A percentile compares a stretch with the other conserved stretches of the same genome.
These are phyloP conservation scores for Adiantum capillusveneris DNA, from an alignment of 75 land plant species.

Conservation along the genomic window DNA sequence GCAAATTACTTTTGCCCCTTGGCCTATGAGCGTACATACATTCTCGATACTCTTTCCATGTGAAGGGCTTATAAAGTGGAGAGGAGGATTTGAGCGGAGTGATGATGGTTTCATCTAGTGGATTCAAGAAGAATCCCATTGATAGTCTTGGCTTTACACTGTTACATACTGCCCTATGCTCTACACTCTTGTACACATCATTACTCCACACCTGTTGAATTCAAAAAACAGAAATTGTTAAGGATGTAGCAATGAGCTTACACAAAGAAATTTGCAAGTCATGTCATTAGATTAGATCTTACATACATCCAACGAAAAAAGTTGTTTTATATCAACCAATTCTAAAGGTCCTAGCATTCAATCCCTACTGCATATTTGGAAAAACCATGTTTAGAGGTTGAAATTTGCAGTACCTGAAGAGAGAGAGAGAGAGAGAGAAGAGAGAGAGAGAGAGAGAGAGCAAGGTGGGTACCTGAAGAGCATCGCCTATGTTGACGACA, in stretches of 20 bases:
- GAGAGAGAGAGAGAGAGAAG: too few species aligned
- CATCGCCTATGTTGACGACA: constrained; percentile 12
- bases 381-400: not conserved
- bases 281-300: not conserved
- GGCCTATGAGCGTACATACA: not conserved
- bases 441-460: constrained; percentile 8
- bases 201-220: constrained; percentile 65
- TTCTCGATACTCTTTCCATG: constrained; percentile 43
- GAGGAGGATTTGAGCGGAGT: constrained; percentile 23
- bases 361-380: not conserved
- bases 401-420: not conserved
- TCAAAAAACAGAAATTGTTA: not conserved
- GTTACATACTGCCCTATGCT: constrained; percentile 58
- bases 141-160: constrained; percentile 38
- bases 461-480: constrained; percentile 8
- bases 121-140: constrained; percentile 52
- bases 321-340: not conserved
- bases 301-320: too few species aligned
- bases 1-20: constrained; percentile 3
- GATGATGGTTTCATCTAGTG: constrained; percentile 40
- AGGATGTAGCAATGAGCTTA: not conserved
- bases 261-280: not conserved
- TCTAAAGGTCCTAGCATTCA: too few species aligned
- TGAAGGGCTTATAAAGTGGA: constrained; percentile 49
- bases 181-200: constrained; percentile 54